Conservation (phyloP, 495 filamentous ascomycete species). For the Cetradonia linearis region DNA sequence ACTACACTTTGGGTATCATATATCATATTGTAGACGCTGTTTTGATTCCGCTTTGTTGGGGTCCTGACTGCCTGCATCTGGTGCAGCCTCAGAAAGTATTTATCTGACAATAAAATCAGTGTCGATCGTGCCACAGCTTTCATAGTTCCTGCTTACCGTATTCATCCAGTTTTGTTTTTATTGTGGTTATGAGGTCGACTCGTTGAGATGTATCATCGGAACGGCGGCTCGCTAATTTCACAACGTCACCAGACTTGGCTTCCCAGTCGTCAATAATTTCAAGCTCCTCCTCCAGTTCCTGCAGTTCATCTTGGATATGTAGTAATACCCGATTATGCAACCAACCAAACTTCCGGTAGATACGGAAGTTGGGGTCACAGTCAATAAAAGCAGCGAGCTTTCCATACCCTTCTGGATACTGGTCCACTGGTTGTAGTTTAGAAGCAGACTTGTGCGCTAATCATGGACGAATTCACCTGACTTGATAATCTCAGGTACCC, state of each 20-base stretch:
- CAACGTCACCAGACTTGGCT: slow-evolving; percentile 28
- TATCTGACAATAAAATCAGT: neutral
- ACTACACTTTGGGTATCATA: neutral
- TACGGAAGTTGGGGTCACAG: slow-evolving; percentile 25
- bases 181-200: slow-evolving; percentile 43
- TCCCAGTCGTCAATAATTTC: slow-evolving; percentile 21
- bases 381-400: slow-evolving; percentile 29
- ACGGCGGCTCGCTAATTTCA: slow-evolving; percentile 33
- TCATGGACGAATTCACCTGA: neutral
- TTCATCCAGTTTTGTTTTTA: slow-evolving; percentile 52
- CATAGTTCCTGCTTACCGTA: slow-evolving; percentile 45
- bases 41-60: slow-evolving; percentile 9
- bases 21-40: slow-evolving; percentile 1
- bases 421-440: slow-evolving; percentile 2
- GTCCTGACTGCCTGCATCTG: slow-evolving; percentile 10
- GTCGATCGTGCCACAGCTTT: neutral
- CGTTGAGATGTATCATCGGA: slow-evolving; percentile 44
- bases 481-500: slow-evolving; percentile 3
- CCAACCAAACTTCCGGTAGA: slow-evolving; percentile 32
- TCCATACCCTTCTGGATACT: slow-evolving; percentile 26
- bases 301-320: slow-evolving; percentile 31
- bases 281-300: slow-evolving; percentile 27
- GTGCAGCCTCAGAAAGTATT: neutral
- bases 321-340: slow-evolving; percentile 31
- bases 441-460: neutral